Evolutionary conservation across 2,329 filamentous ascomycete species (phyloP).

Genomic region (Cadophora luteo-olivacea): DNA sequence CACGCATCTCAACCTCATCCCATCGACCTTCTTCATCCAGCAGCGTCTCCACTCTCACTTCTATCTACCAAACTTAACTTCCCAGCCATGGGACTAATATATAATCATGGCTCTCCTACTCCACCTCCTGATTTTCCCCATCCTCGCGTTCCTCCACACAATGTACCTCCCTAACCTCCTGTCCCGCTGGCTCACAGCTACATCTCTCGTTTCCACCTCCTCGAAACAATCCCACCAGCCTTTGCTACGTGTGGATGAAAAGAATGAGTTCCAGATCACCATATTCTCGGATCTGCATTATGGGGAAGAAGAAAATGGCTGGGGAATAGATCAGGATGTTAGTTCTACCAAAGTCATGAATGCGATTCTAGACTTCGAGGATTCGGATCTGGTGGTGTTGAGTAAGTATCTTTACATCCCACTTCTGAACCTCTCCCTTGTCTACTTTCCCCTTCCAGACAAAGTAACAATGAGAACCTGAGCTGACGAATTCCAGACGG

Average conservation of each 20-base stretch:
- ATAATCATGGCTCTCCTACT: conserved; percentile 9
- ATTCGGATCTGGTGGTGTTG: conserved; percentile 66
- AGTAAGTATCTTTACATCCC: conserved; percentile 44
- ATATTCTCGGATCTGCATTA: conserved; percentile 76
- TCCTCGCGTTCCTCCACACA: conserved; percentile 19
- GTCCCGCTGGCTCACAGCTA: conserved; percentile 20
- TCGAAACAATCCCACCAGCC: conserved; percentile 21
- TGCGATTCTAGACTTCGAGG: conserved; percentile 62
- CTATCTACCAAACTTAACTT: neutral
- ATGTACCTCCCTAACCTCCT: conserved; percentile 23
- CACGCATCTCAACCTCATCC: conserved; percentile 13
- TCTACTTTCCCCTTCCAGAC: neutral
- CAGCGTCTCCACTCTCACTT: neutral
- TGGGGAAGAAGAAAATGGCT: conserved; percentile 58
- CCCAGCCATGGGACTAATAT: conserved; percentile 11
- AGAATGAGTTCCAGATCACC: conserved; percentile 43
- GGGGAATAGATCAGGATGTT: conserved; percentile 59
- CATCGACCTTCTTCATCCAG: conserved; percentile 17
- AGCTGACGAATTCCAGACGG: conserved; percentile 51
- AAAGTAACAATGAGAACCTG: neutral
- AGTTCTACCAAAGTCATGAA: conserved; percentile 63
- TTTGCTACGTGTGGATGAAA: conserved; percentile 25
- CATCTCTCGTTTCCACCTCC: conserved; percentile 9
- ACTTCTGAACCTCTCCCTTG: neutral
- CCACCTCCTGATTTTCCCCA: neutral